phyloP scores from a whole-genome alignment of 2,329 filamentous ascomycete species.

The Cercospora janseana region DNA sequence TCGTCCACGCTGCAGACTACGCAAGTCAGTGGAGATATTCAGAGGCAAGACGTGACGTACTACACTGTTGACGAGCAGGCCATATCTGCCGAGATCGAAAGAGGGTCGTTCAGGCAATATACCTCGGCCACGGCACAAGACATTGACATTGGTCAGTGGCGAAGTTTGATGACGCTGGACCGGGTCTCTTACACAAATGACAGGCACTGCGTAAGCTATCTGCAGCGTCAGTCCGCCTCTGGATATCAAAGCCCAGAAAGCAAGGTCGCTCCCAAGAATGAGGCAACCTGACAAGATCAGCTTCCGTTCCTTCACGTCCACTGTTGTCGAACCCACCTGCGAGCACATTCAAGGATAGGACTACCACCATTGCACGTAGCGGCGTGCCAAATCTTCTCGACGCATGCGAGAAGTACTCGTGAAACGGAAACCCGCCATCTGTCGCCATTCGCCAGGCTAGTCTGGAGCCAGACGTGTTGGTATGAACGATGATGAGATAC shows the following conservation, averaged over 20 bases:
- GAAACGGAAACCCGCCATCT: conserved; percentile 10
- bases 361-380: neutral
- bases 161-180: neutral
- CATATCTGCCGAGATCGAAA: neutral
- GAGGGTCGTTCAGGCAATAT: neutral
- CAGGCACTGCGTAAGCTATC: neutral
- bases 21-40: neutral
- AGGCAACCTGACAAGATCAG: neutral
- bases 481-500: conserved; percentile 15
- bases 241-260: neutral
- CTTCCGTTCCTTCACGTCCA: no score
- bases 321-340: neutral
- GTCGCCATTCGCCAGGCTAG: conserved; percentile 12
- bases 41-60: neutral
- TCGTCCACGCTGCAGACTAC: neutral
- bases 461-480: conserved; percentile 8
- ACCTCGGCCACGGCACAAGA: neutral
- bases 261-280: neutral
- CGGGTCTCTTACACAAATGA: neutral
- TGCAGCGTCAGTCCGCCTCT: neutral
- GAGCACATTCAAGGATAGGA: neutral
- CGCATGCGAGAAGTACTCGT: neutral
- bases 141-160: neutral
- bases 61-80: neutral
- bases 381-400: neutral